Conservation (phyloP, 1,284 basidiomycete genomes). For the Cryptococcus jaspeensis region DNA sequence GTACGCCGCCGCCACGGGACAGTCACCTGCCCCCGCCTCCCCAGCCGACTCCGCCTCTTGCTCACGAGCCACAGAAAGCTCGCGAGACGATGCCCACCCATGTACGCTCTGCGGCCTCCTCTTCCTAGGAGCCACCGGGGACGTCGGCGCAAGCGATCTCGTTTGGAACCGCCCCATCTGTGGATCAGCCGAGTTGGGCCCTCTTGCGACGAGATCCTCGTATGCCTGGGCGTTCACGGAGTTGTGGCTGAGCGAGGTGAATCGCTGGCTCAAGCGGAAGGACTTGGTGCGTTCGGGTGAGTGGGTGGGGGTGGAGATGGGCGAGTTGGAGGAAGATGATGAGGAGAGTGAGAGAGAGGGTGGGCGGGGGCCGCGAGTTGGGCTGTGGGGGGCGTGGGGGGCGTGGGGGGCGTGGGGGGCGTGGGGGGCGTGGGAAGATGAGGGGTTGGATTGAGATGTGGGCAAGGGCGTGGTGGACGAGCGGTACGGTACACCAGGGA, state of each 20-base stretch:
- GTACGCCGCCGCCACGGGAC: not conserved
- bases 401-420: not conserved
- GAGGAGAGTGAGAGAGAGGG: not conserved
- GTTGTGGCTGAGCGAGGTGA: not conserved
- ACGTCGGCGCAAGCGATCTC: not conserved
- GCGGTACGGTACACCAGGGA: conserved; percentile 1
- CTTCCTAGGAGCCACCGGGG: not conserved
- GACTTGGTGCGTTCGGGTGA: not conserved
- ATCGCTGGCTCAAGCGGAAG: not conserved
- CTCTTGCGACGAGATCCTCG: not conserved
- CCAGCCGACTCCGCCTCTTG: not conserved
- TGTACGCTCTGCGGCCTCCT: not conserved
- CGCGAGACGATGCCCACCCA: not conserved
- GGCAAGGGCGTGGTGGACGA: not conserved
- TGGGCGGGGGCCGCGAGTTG: not conserved
- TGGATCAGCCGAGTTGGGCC: not conserved
- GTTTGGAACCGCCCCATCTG: too few relatives aligned
- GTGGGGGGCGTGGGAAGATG: not conserved
- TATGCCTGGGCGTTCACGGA: conserved; percentile 2
- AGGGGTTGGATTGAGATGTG: not conserved
- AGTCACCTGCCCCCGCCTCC: not conserved
- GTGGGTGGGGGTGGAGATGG: not conserved
- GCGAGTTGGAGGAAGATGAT: not conserved
- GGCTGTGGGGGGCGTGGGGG: not conserved
- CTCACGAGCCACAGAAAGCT: not conserved